phyloP scores from a whole-genome alignment of 1,284 basidiomycete genomes.

The Rhodotorula sp. region DNA sequence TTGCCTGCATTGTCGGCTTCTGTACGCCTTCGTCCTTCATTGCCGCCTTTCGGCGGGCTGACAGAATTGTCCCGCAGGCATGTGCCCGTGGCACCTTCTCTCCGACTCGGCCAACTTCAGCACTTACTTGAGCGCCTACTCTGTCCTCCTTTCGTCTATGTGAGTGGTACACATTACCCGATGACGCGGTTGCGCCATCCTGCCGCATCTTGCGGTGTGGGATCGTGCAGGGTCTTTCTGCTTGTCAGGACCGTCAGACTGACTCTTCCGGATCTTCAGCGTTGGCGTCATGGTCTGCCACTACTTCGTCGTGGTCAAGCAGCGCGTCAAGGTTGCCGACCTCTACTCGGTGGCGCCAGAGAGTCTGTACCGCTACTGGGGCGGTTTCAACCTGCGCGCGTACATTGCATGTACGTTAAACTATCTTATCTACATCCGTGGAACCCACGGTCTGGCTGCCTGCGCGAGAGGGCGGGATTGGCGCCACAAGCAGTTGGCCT shows the following conservation, averaged over 20 bases:
- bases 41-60: too few species aligned
- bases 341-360: constrained; percentile 63
- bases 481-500: too few species aligned
- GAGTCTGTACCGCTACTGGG: constrained; percentile 75
- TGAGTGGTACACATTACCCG: constrained; percentile 61
- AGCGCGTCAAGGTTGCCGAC: constrained; percentile 69
- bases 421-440: constrained; percentile 25
- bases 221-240: too few species aligned
- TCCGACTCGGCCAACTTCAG: constrained; percentile 71
- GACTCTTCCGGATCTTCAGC: not conserved
- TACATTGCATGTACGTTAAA: constrained; percentile 47
- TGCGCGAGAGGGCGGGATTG: too few species aligned
- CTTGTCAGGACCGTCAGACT: not conserved
- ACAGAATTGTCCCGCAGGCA: not conserved
- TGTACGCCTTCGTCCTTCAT: constrained; percentile 33
- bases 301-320: constrained; percentile 74
- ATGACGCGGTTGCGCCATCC: not conserved
- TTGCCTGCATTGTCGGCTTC: constrained; percentile 72
- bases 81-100: constrained; percentile 72
- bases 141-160: constrained; percentile 77
- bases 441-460: too few species aligned
- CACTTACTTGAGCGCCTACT: constrained; percentile 79
- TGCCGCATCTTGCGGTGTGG: not conserved
- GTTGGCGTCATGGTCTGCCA: constrained; percentile 63
- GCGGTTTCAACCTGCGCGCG: constrained; percentile 69